Evolutionary conservation across 2,329 filamentous ascomycete species (phyloP), one percentile per base, ranked within the genome.

Genomic region (Talaromyces amestolkiae): DNA sequence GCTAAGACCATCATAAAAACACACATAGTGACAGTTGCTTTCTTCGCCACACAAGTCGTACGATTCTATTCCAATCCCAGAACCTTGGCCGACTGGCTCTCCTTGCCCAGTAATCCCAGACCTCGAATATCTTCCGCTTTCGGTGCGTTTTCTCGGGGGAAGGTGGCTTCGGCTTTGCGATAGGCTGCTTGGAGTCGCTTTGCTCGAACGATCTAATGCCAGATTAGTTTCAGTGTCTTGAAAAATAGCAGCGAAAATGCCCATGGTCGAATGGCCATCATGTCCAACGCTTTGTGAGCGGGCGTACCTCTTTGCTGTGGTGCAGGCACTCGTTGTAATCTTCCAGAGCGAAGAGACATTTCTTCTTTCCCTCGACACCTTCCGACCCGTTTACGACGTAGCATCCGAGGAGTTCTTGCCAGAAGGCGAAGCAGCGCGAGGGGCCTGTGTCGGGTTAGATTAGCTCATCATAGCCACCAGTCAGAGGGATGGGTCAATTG

Each of bases 261-360:
- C 49, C 3, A n/a, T 53, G 24, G 17, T 53, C 49, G 27, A 53
- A 53, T 3, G 17, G 27, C 15, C 49, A 17, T n/a, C n/a, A 33
- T 53, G 49, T 33, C 17, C 49, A 17, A 53, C 15, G 2, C 3
- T 31, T 43, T 17, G 15, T 41, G 33, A 58, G 33, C 35, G 13
- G 5, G 60, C 87, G 66, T 75, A 98, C 95, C 92, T 99, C 95
- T 84, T 99, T 99, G 85, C 91, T 93, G 85, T 99, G 95, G 80
- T 99, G 95, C 76, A 99, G 83, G 81, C 96, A 99, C 83, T 99
- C 95, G 79, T 97, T 96, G 84, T 99, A 99, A 78, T 99, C 95
- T 79, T 99, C 95, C 70, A 98, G 84, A 4, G 88, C 86, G 17
- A 91, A 89, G 19, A 85, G 82, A 79, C 96, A 99, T 82, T 96